Conservation (phyloP, 306 rosid genomes). For the Cicer cuneatum region DNA sequence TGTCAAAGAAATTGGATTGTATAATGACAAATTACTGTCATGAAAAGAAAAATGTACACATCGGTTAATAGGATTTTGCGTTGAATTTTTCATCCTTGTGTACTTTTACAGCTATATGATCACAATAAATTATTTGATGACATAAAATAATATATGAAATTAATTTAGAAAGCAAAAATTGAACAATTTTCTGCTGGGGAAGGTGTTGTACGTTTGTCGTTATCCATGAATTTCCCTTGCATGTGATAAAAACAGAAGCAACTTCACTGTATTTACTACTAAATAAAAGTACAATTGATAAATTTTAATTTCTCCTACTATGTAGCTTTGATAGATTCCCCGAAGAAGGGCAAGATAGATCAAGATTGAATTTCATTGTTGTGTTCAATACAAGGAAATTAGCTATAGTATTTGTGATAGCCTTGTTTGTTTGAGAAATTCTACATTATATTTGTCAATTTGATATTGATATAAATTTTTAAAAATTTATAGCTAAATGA, state of each 20-base stretch:
- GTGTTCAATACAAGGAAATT: constrained; percentile 18
- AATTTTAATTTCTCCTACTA: constrained; percentile 10
- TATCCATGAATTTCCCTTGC: constrained; percentile 43
- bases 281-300: constrained; percentile 37
- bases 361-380: constrained; percentile 20
- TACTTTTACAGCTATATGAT: constrained; percentile 42
- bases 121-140: constrained; percentile 28
- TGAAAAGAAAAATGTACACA: constrained; percentile 41
- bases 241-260: constrained; percentile 46
- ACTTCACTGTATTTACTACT: constrained; percentile 41
- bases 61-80: constrained; percentile 47
- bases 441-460: too few species aligned
- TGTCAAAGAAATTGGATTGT: constrained; percentile 43
- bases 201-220: constrained; percentile 42
- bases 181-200: constrained; percentile 18
- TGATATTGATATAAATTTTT: too few species aligned
- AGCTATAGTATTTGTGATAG: constrained; percentile 33
- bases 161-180: constrained; percentile 6
- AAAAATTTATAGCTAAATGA: too few species aligned
- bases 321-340: constrained; percentile 15
- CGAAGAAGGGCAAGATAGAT: background rate
- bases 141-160: constrained; percentile 3
- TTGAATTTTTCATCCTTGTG: constrained; percentile 44
- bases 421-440: constrained; percentile 37
- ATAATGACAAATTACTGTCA: constrained; percentile 47